phyloP scores from a whole-genome alignment of 148 eudicot genomes.

The Diospyros kaki region DNA sequence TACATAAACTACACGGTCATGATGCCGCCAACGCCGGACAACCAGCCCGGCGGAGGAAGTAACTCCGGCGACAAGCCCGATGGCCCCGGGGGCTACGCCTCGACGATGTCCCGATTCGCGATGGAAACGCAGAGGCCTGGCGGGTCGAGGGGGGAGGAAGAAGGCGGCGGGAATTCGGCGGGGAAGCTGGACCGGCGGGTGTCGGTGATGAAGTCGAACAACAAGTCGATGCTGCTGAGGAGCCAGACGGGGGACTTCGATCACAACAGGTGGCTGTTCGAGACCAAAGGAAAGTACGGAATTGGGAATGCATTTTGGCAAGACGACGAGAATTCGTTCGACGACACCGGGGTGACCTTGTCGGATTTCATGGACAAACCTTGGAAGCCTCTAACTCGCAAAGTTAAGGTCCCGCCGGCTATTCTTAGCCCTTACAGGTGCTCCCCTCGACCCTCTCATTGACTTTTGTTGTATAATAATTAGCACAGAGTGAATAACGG shows the following conservation, averaged over 20 bases:
- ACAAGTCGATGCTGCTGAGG: constrained; percentile 10
- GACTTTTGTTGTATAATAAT: no score
- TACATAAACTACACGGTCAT: constrained; percentile 49
- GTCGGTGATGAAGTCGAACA: constrained; percentile 3
- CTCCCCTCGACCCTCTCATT: no score
- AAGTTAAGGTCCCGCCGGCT: constrained; percentile 13
- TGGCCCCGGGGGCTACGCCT: constrained; percentile 20
- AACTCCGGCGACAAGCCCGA: constrained; percentile 22
- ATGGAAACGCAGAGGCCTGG: constrained; percentile 17
- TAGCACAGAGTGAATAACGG: no score
- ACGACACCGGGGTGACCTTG: background rate
- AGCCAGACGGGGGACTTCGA: constrained; percentile 20
- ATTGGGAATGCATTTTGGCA: constrained; percentile 22
- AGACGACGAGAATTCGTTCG: constrained; percentile 1
- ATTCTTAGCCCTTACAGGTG: constrained; percentile 18
- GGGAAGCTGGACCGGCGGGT: constrained; percentile 31
- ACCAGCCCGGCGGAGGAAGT: constrained; percentile 21
- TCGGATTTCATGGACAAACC: constrained; percentile 11
- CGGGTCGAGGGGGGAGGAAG: background rate
- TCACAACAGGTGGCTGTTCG: constrained; percentile 19
- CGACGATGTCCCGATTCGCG: constrained; percentile 18
- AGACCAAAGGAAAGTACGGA: constrained; percentile 22
- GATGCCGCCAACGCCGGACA: constrained; percentile 79
- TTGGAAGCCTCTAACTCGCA: constrained; percentile 22
- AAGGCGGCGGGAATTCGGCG: background rate